phyloP scores from a whole-genome alignment of 176 grass and related monocot species.

The Rhynchospora pubera region DNA sequence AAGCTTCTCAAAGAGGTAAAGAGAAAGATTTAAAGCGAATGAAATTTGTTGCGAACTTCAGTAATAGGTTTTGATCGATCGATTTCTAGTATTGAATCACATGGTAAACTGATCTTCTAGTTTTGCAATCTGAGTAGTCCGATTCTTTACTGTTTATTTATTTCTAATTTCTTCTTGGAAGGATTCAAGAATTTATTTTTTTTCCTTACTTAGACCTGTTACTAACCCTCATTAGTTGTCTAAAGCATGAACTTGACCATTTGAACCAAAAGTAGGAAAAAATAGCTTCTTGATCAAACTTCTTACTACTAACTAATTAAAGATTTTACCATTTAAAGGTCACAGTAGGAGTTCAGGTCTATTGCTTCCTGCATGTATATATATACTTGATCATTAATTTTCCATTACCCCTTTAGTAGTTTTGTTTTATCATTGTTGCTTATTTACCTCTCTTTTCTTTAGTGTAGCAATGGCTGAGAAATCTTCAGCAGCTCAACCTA shows the following conservation, averaged over 20 bases:
- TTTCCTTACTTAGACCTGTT: not conserved
- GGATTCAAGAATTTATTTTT: not conserved
- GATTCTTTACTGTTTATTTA: not conserved
- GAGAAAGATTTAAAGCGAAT: not conserved
- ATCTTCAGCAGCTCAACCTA: conserved; percentile 30
- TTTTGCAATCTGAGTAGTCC: not conserved
- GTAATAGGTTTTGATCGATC: not conserved
- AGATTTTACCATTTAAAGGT: not conserved
- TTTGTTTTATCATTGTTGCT: not conserved
- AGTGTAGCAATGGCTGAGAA: conserved; percentile 48
- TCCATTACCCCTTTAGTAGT: not conserved
- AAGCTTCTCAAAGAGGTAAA: not conserved
- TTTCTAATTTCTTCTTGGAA: not conserved
- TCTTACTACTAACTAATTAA: not conserved
- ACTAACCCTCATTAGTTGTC: not conserved
- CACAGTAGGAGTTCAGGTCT: not conserved
- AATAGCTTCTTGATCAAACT: not conserved
- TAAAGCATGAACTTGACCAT: not conserved
- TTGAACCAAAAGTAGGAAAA: not conserved
- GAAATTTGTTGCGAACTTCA: not conserved
- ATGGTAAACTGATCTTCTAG: not conserved
- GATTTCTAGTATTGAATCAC: not conserved
- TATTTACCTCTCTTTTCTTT: not conserved
- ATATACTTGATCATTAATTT: not conserved
- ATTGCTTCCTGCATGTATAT: not conserved